Conservation (phyloP, 371 early-diverging fungal species). For the Furculomyces boomerangus region DNA sequence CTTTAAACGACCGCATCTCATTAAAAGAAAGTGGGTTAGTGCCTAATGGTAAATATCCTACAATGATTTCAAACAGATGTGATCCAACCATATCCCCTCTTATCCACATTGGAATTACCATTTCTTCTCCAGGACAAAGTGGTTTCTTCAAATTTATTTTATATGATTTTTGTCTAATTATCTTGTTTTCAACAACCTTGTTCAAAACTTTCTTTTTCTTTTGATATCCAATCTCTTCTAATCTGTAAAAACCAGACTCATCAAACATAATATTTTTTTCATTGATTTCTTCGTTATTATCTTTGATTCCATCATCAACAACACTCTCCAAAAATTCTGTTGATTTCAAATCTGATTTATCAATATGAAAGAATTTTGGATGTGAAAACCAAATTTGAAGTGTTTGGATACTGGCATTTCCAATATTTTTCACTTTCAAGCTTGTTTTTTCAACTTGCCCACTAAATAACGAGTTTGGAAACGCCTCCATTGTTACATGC, state of each 20-base stretch:
- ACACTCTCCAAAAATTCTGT: too few species aligned
- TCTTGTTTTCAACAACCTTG: neutral
- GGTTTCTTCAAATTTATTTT: constrained; percentile 3
- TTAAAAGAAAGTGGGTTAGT: neutral
- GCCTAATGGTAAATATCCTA: constrained; percentile 9
- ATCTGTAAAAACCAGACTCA: neutral
- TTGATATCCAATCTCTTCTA: neutral
- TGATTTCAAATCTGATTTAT: constrained; percentile 4
- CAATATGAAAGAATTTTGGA: constrained; percentile 68
- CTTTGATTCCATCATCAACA: too few species aligned
- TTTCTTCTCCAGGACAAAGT: constrained; percentile 50
- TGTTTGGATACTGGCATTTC: constrained; percentile 30
- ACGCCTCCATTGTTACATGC: constrained; percentile 46
- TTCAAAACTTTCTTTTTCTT: neutral
- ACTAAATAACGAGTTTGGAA: constrained; percentile 58
- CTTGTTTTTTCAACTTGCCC: constrained; percentile 63
- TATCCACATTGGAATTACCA: constrained; percentile 67
- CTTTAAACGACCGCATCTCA: constrained; percentile 14
- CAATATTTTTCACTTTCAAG: constrained; percentile 65
- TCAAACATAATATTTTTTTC: neutral
- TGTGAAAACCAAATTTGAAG: constrained; percentile 64
- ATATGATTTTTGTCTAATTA: neutral
- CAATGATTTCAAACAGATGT: constrained; percentile 44
- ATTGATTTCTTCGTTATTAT: too few species aligned
- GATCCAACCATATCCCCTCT: constrained; percentile 81